Percentiles rank a stretch among this genome's conserved stretches.
These are phyloP conservation scores for Blastomyces parvus DNA, from an alignment of 2,329 filamentous ascomycete species.

Conservation along the genomic window DNA sequence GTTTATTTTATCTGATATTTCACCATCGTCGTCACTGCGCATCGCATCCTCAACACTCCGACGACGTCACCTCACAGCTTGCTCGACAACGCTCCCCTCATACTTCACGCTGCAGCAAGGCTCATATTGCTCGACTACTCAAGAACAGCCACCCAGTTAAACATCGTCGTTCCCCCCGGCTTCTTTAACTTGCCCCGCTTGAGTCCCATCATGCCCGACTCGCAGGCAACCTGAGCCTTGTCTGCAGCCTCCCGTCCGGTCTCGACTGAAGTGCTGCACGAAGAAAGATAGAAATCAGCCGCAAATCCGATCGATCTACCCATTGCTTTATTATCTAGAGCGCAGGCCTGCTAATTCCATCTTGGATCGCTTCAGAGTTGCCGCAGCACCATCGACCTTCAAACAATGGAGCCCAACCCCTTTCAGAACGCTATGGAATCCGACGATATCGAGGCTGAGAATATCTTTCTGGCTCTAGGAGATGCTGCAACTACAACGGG, in stretches of 20 bases:
- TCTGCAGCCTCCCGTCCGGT: background rate
- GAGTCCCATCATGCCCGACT: background rate
- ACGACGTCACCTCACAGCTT: background rate
- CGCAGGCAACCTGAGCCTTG: slow-evolving; percentile 3
- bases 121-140: background rate
- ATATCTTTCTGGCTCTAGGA: background rate
- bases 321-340: background rate
- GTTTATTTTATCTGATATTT: background rate
- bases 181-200: background rate
- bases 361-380: background rate
- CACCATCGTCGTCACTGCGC: background rate
- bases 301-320: background rate
- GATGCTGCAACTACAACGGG: background rate
- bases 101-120: background rate
- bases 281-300: background rate
- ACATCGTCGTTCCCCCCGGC: background rate
- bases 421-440: background rate
- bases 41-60: background rate
- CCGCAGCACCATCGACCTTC: too few species aligned
- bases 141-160: background rate
- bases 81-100: background rate
- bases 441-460: background rate
- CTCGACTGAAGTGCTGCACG: background rate
- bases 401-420: background rate
- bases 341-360: background rate